Base-by-base conservation (phyloP, 352 stramenopile genomes). In the Globisporangium takayamanum region DNA sequence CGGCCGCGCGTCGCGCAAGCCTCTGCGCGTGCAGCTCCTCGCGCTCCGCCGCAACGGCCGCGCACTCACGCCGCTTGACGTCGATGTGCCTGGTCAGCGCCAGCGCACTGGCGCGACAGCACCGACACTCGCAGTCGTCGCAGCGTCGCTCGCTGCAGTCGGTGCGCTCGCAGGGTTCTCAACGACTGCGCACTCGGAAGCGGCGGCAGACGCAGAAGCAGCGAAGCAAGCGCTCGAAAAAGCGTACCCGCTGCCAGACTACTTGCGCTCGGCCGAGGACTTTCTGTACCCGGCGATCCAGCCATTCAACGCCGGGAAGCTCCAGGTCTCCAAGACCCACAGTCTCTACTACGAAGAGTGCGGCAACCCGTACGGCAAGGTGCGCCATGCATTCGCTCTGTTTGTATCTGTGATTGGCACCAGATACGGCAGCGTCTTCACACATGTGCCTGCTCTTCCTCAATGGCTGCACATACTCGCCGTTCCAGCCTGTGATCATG, bases 331-430 rank as follows among this genome's bases (percentile, higher is more conserved):
- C 37, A 69, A 78, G 51, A 73, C 75, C 39, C 92, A 98, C 64
- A 82, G 76, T 50, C 57, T 98, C 7, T 97, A 96, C 71, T 98
- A 96, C 62, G 83, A 97, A 71, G 74, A 97, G 55, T 91, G 86
- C 63, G 89, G 88, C 20, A 91, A 91, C 48, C 86, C 86, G 33
- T 74, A 87, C 33, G 85, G 85, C 52, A 95, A 93, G 61, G 64
- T 73, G 42, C 30, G 22, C 4, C 0, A 53, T 15, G 10, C 5
- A 30, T 10, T 57, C 12, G 36, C 5, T 56, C 33, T 10, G 16
- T 47, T n/a, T 51, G 11, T 28, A 20, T 46, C 16, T 42, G 20
- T 25, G 37, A 12, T 1, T 39, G 6, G 33, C 10, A 39, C 10
- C 5, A 1, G 10, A 12, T 12, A 12, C 7, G 33, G 7, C 5